Conservation (phyloP, 106 monocot species). For the Phalaenopsis aphrodite region DNA sequence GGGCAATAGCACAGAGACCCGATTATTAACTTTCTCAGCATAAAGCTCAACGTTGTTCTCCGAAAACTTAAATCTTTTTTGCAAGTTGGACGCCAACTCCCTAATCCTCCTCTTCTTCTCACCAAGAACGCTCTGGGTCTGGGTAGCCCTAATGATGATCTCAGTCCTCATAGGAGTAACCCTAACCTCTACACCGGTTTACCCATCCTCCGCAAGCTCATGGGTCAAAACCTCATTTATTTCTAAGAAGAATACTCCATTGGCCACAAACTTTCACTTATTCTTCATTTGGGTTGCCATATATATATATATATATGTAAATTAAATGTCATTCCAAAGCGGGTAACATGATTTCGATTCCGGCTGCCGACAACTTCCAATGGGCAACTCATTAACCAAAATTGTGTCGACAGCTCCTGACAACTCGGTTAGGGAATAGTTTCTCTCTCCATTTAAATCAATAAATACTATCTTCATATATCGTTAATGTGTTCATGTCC, state of each 20-base stretch:
- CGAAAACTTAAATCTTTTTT: conserved; percentile 31
- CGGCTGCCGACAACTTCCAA: no score
- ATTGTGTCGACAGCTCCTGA: no score
- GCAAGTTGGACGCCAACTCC: conserved; percentile 30
- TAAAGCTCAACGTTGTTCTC: conserved; percentile 32
- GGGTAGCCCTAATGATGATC: conserved; percentile 18
- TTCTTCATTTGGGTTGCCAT: conserved; percentile 9
- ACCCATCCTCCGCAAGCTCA: conserved; percentile 19
- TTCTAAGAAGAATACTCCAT: conserved; percentile 20
- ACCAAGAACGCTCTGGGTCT: conserved; percentile 15
- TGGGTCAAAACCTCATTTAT: conserved; percentile 16
- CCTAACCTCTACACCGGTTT: conserved; percentile 22
- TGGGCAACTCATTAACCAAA: no score
- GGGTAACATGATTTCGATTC: no score
- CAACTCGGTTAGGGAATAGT: no score
- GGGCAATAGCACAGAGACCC: conserved; percentile 35
- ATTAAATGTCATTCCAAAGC: no score
- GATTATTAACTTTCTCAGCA: conserved; percentile 35
- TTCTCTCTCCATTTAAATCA: no score
- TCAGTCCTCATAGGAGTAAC: conserved; percentile 21
- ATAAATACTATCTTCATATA: no score
- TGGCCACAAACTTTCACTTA: conserved; percentile 15
- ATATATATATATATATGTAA: no score
- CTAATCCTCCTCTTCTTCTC: conserved; percentile 32
- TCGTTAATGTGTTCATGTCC: no score